A percentile compares a stretch with the other conserved stretches of the same genome.
These are phyloP conservation scores for Pseudofabraea citricarpa DNA, from an alignment of 2,329 filamentous ascomycete species.

Conservation along the genomic window DNA sequence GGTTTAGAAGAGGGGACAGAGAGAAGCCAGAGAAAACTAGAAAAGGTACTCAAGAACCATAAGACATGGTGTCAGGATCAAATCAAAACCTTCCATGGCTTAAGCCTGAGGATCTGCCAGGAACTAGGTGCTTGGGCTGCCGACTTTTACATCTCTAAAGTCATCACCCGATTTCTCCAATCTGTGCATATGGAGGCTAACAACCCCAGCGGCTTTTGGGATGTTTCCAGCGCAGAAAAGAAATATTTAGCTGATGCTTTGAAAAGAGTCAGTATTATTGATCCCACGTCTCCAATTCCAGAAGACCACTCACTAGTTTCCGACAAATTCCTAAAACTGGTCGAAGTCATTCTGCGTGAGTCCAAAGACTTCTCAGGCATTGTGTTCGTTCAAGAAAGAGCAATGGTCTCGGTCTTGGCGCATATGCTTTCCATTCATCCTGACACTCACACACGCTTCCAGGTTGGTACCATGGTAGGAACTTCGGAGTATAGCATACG, in stretches of 20 bases:
- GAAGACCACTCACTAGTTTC: slow-evolving; percentile 35
- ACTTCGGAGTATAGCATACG: slow-evolving; percentile 34
- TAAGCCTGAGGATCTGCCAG: slow-evolving; percentile 42
- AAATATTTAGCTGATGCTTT: slow-evolving; percentile 49
- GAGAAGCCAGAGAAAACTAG: slow-evolving; percentile 34
- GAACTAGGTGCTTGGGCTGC: slow-evolving; percentile 66
- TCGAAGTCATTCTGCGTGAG: slow-evolving; percentile 44
- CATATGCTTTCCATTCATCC: slow-evolving; percentile 53
- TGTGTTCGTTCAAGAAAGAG: slow-evolving; percentile 62
- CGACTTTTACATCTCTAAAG: slow-evolving; percentile 55
- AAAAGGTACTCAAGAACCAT: slow-evolving; percentile 33
- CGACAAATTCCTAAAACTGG: slow-evolving; percentile 50
- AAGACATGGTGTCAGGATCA: slow-evolving; percentile 51
- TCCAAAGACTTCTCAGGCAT: slow-evolving; percentile 47
- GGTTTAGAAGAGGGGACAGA: slow-evolving; percentile 35
- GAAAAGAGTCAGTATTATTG: slow-evolving; percentile 26
- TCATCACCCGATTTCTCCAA: slow-evolving; percentile 41
- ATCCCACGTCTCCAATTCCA: slow-evolving; percentile 17
- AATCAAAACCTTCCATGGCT: slow-evolving; percentile 48
- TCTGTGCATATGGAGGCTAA: slow-evolving; percentile 35
- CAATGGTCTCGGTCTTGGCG: slow-evolving; percentile 54
- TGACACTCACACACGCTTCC: slow-evolving; percentile 38
- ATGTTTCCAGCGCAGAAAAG: slow-evolving; percentile 41
- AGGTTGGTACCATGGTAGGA: slow-evolving; percentile 51
- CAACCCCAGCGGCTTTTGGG: slow-evolving; percentile 33